Evolutionary conservation across 116 monocot species (phyloP).

Genomic region (Zostera marina): DNA sequence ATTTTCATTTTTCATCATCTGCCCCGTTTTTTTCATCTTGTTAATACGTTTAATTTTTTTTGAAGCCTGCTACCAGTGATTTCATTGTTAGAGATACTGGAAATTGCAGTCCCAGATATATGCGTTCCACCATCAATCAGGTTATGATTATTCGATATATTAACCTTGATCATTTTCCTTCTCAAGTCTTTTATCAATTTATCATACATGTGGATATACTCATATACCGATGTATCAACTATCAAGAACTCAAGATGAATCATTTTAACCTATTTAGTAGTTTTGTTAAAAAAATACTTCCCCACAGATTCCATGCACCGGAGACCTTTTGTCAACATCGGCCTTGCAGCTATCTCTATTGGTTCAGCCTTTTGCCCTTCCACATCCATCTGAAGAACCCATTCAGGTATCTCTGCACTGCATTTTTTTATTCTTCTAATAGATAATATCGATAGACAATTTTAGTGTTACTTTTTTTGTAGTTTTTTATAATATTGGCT

Average conservation of each 20-base stretch:
- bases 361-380: conserved; percentile 86
- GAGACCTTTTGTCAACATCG: conserved; percentile 73
- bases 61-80: conserved; percentile 73
- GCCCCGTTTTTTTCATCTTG: background rate
- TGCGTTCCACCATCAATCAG: conserved; percentile 94
- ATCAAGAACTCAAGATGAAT: no score
- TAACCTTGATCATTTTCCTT: background rate
- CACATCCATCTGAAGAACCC: conserved; percentile 82
- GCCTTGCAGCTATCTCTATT: conserved; percentile 80
- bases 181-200: background rate
- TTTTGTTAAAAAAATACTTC: background rate
- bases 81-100: conserved; percentile 85
- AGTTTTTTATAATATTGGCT: background rate
- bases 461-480: conserved; percentile 1
- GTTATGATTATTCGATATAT: conserved; percentile 11
- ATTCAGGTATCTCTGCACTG: conserved; percentile 51
- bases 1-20: background rate
- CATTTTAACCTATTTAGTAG: background rate
- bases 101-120: conserved; percentile 90
- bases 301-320: conserved; percentile 74
- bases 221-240: background rate
- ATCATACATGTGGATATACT: no score
- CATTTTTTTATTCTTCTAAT: background rate
- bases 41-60: conserved; percentile 4
- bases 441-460: background rate